Conservation (phyloP, 1,139 yeast genomes). For the Saccharomyces hybrid region DNA sequence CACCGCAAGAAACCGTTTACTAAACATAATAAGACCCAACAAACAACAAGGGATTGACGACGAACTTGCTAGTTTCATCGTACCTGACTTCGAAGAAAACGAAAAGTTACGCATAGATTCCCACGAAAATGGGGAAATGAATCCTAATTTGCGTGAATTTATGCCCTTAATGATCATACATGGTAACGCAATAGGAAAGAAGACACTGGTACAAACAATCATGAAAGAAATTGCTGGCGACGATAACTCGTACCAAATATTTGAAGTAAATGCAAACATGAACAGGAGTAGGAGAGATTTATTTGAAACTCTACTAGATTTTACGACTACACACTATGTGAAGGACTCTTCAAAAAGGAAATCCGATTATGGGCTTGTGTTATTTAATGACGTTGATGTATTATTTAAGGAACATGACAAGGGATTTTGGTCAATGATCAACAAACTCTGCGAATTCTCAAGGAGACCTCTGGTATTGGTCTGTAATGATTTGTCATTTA, state of each 20-base stretch:
- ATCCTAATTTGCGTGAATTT: slow-evolving; percentile 30
- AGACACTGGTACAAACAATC: slow-evolving; percentile 64
- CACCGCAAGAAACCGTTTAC: slow-evolving; percentile 33
- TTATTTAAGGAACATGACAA: slow-evolving; percentile 68
- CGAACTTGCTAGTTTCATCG: slow-evolving; percentile 42
- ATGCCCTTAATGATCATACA: slow-evolving; percentile 59
- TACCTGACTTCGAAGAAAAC: slow-evolving; percentile 27
- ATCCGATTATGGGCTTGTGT: slow-evolving; percentile 55
- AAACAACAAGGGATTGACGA: slow-evolving; percentile 19
- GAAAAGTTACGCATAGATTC: slow-evolving; percentile 22
- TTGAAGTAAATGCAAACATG: slow-evolving; percentile 73
- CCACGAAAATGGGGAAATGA: slow-evolving; percentile 25
- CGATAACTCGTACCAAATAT: slow-evolving; percentile 41
- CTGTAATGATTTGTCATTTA: slow-evolving; percentile 47
- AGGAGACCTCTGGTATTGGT: slow-evolving; percentile 78
- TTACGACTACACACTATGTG: slow-evolving; percentile 79
- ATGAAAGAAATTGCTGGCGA: slow-evolving; percentile 53
- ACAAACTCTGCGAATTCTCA: slow-evolving; percentile 56
- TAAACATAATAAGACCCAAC: slow-evolving; percentile 15
- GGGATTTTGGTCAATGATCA: slow-evolving; percentile 72
- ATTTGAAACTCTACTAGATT: slow-evolving; percentile 57
- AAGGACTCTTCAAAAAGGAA: slow-evolving; percentile 35
- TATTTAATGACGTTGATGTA: slow-evolving; percentile 82
- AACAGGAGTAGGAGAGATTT: slow-evolving; percentile 69
- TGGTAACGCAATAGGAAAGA: slow-evolving; percentile 79